phyloP scores from a whole-genome alignment of 345 rosid species.

The Hibiscus mutabilis region DNA sequence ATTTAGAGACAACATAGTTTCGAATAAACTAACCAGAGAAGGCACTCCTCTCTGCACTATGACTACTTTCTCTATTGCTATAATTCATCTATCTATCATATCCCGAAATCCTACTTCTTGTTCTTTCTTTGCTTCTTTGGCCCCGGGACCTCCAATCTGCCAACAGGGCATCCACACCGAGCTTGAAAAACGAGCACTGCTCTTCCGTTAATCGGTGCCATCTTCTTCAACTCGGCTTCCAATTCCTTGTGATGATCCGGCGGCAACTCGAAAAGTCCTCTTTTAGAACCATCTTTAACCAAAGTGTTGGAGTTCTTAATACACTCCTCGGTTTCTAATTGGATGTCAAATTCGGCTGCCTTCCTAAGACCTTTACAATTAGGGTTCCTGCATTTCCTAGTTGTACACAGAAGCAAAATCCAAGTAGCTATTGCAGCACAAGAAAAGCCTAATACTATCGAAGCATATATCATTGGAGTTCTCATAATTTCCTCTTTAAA shows the following conservation, averaged over 20 bases:
- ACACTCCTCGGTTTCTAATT: constrained; percentile 85
- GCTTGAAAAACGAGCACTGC: constrained; percentile 66
- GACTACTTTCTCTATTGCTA: constrained; percentile 34
- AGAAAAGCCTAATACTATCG: constrained; percentile 53
- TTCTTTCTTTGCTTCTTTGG: constrained; percentile 74
- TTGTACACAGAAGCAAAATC: constrained; percentile 48
- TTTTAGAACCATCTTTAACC: constrained; percentile 42
- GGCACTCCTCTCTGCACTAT: constrained; percentile 33
- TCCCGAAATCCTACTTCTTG: constrained; percentile 51
- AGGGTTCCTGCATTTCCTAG: constrained; percentile 69
- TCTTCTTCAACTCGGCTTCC: constrained; percentile 71
- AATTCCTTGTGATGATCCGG: constrained; percentile 64
- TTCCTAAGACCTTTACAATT: constrained; percentile 80
- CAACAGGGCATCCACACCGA: constrained; percentile 63
- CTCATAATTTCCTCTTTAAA: constrained; percentile 57
- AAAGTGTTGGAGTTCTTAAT: constrained; percentile 45
- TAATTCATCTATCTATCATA: constrained; percentile 19
- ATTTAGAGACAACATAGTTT: constrained; percentile 37
- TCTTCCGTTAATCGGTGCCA: constrained; percentile 73
- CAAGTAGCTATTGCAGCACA: constrained; percentile 60
- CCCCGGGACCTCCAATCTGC: constrained; percentile 88
- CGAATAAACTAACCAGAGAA: constrained; percentile 31
- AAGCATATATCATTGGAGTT: constrained; percentile 59
- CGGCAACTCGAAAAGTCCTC: constrained; percentile 62
- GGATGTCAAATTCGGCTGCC: constrained; percentile 82